Evolutionary conservation across 352 stramenopile genomes (phyloP), one percentile per base, ranked within the genome.

Genomic region (Phytophthora pinifolia): DNA sequence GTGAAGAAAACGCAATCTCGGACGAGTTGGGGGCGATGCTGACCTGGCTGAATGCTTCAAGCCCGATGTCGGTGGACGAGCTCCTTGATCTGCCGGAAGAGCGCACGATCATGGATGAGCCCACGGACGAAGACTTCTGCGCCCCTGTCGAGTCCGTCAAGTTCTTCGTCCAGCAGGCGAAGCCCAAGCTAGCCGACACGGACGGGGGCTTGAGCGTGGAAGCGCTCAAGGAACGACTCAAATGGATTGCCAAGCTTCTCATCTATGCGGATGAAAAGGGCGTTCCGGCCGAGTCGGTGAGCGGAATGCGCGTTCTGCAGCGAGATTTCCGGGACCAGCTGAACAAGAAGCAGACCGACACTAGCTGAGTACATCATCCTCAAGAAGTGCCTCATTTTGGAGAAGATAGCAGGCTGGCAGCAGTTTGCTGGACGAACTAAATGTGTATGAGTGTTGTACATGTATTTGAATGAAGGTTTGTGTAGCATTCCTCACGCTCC

Each of bases 191-290:
- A 29, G 30, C 15, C 12, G 46, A 58, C n/a, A 22, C 31, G 2
- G 45, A 62, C 9, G 33, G 39, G 5, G 36, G 31, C 1, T 43
- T 68, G 15, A 45, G 47, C 13, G 52, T 65, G 5, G 44, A 62
- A 20, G 63, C 61, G 25, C 43, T 72, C 14, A 67, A 61, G 33
- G 58, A 72, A 13, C 63, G 47, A 30, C 47, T 72, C 18, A 64
- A 65, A 34, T 71, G 62, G 62, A 71, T 67, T 22, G 62, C 58
- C 32, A 71, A 67, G 14, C 43, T 71, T 4, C 30, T 67, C 8
- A 59, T 71, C 13, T 67, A 71, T 34, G 62, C 62, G 7, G 51
- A 67, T 10, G 47, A 67, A 14, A 65, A 53, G n/a, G 38, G 47
- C 2, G 18, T 71, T 30, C 17, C 58, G 13, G 31, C 51, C 9